Base-by-base conservation (phyloP, 1,284 basidiomycete genomes). In the Puccinia coronata region DNA sequence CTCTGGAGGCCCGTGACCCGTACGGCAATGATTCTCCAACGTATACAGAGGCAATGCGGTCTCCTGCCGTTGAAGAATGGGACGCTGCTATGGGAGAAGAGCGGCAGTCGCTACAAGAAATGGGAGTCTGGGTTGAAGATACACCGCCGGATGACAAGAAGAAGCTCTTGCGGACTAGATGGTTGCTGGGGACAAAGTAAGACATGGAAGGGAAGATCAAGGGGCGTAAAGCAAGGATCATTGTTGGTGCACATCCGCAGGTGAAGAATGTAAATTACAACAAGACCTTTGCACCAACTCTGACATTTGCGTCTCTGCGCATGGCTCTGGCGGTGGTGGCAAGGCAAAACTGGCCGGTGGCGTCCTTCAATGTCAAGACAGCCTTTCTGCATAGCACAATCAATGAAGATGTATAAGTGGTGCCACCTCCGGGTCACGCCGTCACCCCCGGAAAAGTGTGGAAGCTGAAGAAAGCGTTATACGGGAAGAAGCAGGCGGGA, bases 401-500 rank as follows among this genome's bases (percentile, higher is more conserved):
- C 1, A 16, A 59, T 23, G 23, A 72, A n/a, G 70, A 47, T 72
- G 47, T 71, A 1, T 71, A 43, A 43, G 43, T 71, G 3, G 2
- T 25, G 16, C 36, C 43, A 28, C 69, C 41, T 28, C 28, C 28
- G 8, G 69, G 69, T 8, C 16, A 47, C 43, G 16, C 43, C 9
- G 16, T 16, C 8, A 47, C 43, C 36, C 41, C 36, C 23, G 47
- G 34, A 6, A 71, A 49, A 8, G 70, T 72, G 6, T 53, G 47
- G 49, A 72, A 53, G 20, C 25, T 49, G 25, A 23, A 34, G 39
- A 51, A 72, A 23, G 47, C 11, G 9, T 31, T 72, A 2, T 53
- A 72, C 36, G 70, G 70, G 0, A 72, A 43, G 1, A 72, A 72
- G 31, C n/a, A n/a, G n/a, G n/a, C n/a, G n/a, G n/a, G n/a, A n/a